Conservation (phyloP, 164 flowering plant genomes). For the Umbilicus rupestris region DNA sequence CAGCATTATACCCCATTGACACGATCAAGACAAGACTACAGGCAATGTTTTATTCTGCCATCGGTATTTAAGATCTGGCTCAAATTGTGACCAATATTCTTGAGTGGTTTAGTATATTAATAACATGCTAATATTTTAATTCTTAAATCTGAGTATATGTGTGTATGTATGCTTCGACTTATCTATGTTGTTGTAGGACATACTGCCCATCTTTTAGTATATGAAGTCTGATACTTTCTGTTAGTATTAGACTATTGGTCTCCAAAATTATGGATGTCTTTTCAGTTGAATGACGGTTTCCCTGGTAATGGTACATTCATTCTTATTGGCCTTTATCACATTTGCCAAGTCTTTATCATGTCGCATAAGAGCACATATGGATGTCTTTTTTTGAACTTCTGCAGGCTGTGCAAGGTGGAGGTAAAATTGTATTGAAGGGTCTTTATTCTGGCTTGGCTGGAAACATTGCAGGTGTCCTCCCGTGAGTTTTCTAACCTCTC, state of each 20-base stretch:
- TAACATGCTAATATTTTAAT: not conserved
- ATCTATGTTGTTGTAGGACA: too few relatives aligned
- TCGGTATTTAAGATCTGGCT: too few relatives aligned
- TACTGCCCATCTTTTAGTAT: too few relatives aligned
- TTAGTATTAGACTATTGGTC: too few relatives aligned
- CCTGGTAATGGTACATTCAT: not conserved
- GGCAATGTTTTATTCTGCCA: slow-evolving; percentile 30
- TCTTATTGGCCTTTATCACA: not conserved
- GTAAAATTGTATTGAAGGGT: slow-evolving; percentile 60
- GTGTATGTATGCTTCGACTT: not conserved
- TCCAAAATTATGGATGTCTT: not conserved
- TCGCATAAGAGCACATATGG: not conserved
- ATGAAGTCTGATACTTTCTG: too few relatives aligned
- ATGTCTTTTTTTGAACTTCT: not conserved
- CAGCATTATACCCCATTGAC: slow-evolving; percentile 88
- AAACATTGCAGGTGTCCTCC: slow-evolving; percentile 87
- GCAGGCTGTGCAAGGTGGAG: slow-evolving; percentile 83
- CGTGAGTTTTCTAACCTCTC: slow-evolving; percentile 37
- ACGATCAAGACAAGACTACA: slow-evolving; percentile 92
- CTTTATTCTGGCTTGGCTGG: slow-evolving; percentile 87
- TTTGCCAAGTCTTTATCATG: not conserved
- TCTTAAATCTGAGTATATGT: not conserved
- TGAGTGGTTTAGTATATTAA: not conserved
- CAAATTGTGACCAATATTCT: too few relatives aligned
- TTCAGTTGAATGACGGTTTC: not conserved